phyloP scores from a whole-genome alignment of 2,329 filamentous ascomycete genomes.

The Graphilbum ipis-grandicollis region DNA sequence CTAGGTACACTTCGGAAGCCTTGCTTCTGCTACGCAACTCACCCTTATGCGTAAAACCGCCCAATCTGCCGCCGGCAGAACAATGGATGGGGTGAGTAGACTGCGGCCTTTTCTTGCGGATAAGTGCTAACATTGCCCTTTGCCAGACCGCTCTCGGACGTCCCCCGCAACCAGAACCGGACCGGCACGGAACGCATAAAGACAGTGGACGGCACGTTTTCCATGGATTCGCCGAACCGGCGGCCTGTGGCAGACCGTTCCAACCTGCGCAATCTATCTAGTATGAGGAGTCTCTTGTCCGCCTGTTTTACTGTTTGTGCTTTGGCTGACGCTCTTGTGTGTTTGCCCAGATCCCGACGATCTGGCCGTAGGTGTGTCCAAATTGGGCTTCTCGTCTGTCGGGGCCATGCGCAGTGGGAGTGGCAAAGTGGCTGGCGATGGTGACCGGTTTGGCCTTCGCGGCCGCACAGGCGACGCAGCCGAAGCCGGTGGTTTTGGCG shows the following conservation, averaged over 20 bases:
- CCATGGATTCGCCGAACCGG: constrained; percentile 32
- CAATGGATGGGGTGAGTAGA: constrained; percentile 91
- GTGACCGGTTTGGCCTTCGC: constrained; percentile 45
- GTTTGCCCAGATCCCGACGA: constrained; percentile 49
- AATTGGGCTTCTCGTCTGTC: constrained; percentile 75
- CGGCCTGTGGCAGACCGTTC: constrained; percentile 35
- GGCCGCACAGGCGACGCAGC: constrained; percentile 15
- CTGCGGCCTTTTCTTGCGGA: not conserved
- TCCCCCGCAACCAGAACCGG: constrained; percentile 18
- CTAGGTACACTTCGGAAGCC: constrained; percentile 60
- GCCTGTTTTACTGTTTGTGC: not conserved
- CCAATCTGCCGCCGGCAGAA: constrained; percentile 63
- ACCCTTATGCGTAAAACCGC: constrained; percentile 66
- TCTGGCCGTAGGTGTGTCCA: constrained; percentile 70
- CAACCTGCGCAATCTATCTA: constrained; percentile 36
- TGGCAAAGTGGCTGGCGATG: constrained; percentile 26
- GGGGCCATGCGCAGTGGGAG: constrained; percentile 32
- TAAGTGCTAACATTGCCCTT: constrained; percentile 3
- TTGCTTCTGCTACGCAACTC: constrained; percentile 63
- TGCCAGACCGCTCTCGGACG: constrained; percentile 4
- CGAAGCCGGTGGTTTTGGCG: constrained; percentile 15
- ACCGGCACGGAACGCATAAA: constrained; percentile 28
- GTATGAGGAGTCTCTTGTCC: constrained; percentile 21
- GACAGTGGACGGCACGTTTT: constrained; percentile 22
- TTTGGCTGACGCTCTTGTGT: not conserved